Conservation (phyloP, 2,329 filamentous ascomycete species). For the Tolypocladium nubicola region DNA sequence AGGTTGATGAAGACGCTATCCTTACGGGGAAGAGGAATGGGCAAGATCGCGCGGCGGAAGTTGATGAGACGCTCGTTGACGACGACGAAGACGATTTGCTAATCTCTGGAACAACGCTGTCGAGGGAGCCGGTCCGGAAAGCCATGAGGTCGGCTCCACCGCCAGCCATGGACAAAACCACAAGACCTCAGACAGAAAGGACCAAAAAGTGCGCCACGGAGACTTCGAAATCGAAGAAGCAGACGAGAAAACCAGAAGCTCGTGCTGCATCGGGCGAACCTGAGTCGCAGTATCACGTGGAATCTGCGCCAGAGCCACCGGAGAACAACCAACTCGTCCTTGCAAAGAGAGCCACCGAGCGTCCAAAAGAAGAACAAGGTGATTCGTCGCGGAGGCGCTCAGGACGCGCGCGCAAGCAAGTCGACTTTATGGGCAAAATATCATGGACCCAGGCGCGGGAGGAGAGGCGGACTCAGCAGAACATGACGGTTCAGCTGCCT, state of each 20-base stretch:
- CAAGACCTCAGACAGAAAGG: background rate
- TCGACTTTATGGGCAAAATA: conserved; percentile 18
- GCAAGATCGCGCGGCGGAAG: background rate
- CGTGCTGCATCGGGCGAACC: background rate
- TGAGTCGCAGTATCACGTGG: background rate
- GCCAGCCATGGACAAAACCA: background rate
- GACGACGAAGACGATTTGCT: conserved; percentile 13
- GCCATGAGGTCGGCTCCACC: no score
- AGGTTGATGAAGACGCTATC: conserved; percentile 14
- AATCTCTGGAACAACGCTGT: background rate
- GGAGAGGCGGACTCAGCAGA: conserved; percentile 3
- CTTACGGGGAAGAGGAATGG: conserved; percentile 5
- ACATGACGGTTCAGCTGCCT: conserved; percentile 8
- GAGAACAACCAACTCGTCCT: background rate
- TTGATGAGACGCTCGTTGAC: conserved; percentile 2
- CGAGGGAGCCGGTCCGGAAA: background rate
- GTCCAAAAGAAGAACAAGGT: background rate
- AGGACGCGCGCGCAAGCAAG: conserved; percentile 12
- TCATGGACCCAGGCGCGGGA: conserved; percentile 15
- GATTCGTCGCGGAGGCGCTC: background rate
- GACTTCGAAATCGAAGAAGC: background rate
- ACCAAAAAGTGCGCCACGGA: background rate
- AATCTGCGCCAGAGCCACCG: background rate
- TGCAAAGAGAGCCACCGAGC: background rate
- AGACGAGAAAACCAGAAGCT: background rate